Evolutionary conservation across 2,329 filamentous ascomycete genomes (phyloP), one percentile per base, ranked within the genome.

Genomic region (Fusarium denticulatum): DNA sequence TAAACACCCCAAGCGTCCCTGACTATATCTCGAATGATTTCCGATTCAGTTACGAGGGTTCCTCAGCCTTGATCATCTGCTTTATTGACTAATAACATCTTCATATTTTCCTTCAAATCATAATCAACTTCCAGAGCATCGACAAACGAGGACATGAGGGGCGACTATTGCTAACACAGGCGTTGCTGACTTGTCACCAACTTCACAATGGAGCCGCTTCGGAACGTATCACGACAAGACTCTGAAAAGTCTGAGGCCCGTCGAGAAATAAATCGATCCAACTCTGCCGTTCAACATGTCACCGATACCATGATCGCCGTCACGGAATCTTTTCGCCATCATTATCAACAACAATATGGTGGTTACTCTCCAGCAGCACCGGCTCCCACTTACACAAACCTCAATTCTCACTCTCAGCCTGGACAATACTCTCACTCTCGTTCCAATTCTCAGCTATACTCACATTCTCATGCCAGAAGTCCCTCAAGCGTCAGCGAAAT

Each of bases 241-340:
- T 71, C 75, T 46, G 73, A 73, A 45, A 77, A 78, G 60, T 76
- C 76, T 18, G 72, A 78, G 47, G 61, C 64, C 45, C 63, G 56
- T 55, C 74, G 68, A 43, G 64, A 76, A 52, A 68, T 60, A 24
- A 59, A 60, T 22, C 69, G 67, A 50, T 60, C 50, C 28, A 69
- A 71, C 60, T 66, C 67, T 45, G 69, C 74, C 28, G 37, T 75
- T 39, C 75, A 76, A 40, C 67, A 74, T 67, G 74, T 65, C 40
- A 60, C 75, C 37, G 72, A 76, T 45, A 75, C 72, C 24, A 77
- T 78, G 75, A 74, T 78, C 43, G 76, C 76, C 20, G 74, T 76
- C 28, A 78, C 76, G 6, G 76, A 78, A 47, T 77, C 76, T 24
- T 78, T 76, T 49, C 74, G 74, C 15, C 70, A 75, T 57, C 76